phyloP scores from a whole-genome alignment of 768 basidiomycete genomes.

The Mycena indigotica region DNA sequence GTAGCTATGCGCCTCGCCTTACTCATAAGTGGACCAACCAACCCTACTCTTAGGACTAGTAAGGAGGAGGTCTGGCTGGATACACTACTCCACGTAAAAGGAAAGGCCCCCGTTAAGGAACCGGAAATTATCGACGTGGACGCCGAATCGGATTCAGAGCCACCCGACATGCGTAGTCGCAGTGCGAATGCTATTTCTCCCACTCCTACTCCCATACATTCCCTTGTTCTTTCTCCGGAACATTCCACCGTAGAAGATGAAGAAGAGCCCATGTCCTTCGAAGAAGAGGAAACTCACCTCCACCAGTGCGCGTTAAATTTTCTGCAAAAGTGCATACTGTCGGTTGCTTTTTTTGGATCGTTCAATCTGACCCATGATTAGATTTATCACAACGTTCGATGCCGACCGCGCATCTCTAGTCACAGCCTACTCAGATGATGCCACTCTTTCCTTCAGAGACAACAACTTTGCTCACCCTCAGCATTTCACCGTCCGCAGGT shows the following conservation, averaged over 20 bases:
- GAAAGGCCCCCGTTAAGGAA: background rate
- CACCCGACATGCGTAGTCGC: too few species aligned
- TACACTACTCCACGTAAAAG: constrained; percentile 15
- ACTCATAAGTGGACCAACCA: background rate
- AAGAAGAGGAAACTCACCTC: constrained; percentile 7
- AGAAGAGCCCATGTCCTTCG: background rate
- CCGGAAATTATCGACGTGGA: constrained; percentile 20
- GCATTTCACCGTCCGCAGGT: constrained; percentile 13
- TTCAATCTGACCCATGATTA: background rate
- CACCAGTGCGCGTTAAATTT: constrained; percentile 12
- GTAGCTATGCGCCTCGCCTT: constrained; percentile 1
- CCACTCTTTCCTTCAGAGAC: constrained; percentile 19
- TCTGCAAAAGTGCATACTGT: constrained; percentile 2
- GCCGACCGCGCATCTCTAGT: constrained; percentile 12
- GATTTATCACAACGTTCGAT: constrained; percentile 18
- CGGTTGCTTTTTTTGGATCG: background rate
- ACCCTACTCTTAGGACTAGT: constrained; percentile 3
- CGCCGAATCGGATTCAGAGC: background rate
- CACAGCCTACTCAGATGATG: constrained; percentile 18
- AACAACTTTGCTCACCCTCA: constrained; percentile 8
- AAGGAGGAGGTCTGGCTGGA: constrained; percentile 18
- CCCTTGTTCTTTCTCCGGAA: background rate
- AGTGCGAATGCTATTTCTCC: background rate
- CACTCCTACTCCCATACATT: background rate
- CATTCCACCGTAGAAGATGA: background rate